These are phyloP conservation scores for Trypanosoma melophagium DNA, from an alignment of 208 protist species.

Conservation along the genomic window DNA sequence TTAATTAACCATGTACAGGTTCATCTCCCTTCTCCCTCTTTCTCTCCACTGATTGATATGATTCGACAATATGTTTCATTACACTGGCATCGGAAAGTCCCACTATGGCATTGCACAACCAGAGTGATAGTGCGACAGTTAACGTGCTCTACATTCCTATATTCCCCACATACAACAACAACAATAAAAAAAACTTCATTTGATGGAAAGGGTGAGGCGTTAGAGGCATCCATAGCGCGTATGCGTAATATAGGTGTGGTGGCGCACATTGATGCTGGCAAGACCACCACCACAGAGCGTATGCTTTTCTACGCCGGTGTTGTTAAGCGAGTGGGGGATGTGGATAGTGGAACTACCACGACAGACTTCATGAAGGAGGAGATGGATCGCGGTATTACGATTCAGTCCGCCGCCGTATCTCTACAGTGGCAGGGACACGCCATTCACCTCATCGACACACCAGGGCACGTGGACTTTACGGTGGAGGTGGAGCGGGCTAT, in stretches of 20 bases:
- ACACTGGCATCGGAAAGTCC: background rate
- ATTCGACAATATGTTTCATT: conserved; percentile 2
- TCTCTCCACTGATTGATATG: background rate
- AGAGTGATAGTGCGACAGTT: background rate
- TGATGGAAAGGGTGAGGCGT: conserved; percentile 2
- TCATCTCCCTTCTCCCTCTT: no score
- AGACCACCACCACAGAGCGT: conserved; percentile 95
- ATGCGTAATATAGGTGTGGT: conserved; percentile 95
- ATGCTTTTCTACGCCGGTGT: conserved; percentile 94
- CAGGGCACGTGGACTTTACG: conserved; percentile 97
- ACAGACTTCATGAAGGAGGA: conserved; percentile 97
- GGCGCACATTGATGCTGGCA: conserved; percentile 96
- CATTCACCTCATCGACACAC: conserved; percentile 96
- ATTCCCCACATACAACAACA: background rate
- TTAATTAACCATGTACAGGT: no score
- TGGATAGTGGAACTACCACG: conserved; percentile 95
- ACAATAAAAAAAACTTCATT: conserved; percentile 5
- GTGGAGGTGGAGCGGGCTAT: conserved; percentile 96
- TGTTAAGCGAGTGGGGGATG: conserved; percentile 86
- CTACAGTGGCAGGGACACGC: conserved; percentile 82
- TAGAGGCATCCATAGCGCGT: conserved; percentile 24
- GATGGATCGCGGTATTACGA: conserved; percentile 96
- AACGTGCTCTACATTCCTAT: background rate
- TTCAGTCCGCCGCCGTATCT: conserved; percentile 93
- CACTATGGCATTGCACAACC: background rate